These are phyloP conservation scores for Haplosporangium sp. DNA, from an alignment of 371 early-diverging fungal species.

Conservation along the genomic window DNA sequence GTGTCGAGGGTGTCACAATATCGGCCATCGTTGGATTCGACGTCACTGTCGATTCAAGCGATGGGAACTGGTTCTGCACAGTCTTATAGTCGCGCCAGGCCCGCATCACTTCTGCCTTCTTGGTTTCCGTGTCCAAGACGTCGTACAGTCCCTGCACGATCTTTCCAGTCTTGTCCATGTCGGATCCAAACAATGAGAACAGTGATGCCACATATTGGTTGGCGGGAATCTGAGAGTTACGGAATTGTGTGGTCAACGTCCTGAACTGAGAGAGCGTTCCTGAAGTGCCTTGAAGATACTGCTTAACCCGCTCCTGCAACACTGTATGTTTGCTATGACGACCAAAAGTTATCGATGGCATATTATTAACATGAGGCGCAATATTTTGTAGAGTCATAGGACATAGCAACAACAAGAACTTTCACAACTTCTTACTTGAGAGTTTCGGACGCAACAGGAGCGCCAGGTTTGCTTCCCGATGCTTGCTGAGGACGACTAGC, in stretches of 20 bases:
- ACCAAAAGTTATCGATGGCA: not conserved
- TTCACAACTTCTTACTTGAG: slow-evolving; percentile 13
- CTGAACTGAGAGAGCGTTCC: slow-evolving; percentile 70
- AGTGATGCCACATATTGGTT: slow-evolving; percentile 69
- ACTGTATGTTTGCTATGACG: slow-evolving; percentile 53
- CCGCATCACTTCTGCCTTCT: slow-evolving; percentile 71
- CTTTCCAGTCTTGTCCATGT: slow-evolving; percentile 61
- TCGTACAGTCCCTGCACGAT: slow-evolving; percentile 66
- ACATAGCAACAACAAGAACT: not conserved
- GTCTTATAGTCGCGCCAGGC: slow-evolving; percentile 79
- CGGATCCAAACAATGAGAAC: slow-evolving; percentile 58
- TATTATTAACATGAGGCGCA: not conserved
- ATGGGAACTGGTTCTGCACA: slow-evolving; percentile 46
- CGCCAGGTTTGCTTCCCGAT: not conserved
- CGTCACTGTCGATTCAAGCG: slow-evolving; percentile 33
- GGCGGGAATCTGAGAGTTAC: slow-evolving; percentile 61
- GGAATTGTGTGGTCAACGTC: slow-evolving; percentile 65
- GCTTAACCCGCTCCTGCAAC: slow-evolving; percentile 60
- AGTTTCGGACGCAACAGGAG: slow-evolving; percentile 23
- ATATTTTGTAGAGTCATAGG: not conserved
- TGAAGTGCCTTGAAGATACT: slow-evolving; percentile 57
- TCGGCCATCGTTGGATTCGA: slow-evolving; percentile 53
- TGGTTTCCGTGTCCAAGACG: slow-evolving; percentile 64
- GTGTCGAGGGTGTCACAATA: slow-evolving; percentile 54
- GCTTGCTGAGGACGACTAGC: slow-evolving; percentile 8